Evolutionary conservation across 345 rosid species (phyloP), one percentile per base, ranked within the genome.

Genomic region (Heritiera littoralis): DNA sequence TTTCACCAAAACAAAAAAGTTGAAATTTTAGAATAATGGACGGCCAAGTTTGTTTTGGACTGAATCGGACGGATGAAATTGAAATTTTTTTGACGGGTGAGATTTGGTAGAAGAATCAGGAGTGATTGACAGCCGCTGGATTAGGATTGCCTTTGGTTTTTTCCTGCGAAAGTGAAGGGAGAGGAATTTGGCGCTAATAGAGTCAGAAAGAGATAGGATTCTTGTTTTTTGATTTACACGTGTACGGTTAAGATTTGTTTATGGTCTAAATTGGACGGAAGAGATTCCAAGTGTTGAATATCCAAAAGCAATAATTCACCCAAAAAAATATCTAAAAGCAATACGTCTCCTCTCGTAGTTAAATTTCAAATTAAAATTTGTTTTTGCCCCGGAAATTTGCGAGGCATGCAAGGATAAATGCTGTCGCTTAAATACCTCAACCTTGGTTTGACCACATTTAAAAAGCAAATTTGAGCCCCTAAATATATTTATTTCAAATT

Each of bases 111-210:
- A 38, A 17, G 18, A 73, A 30, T 73, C 35, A 0, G 18, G 64
- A 56, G 28, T 18, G 48, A 54, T 10, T 55, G 18, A 6, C 2
- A 73, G 11, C 76, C 76, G 76, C 12, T 55, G 64, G 76, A 73
- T 73, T 55, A 54, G 18, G 76, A 55, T 18, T 35, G 13, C 9
- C 38, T 73, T 55, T 55, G 65, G 64, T 54, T 54, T 73, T 40
- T 38, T 73, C 0, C 64, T 18, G 49, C 64, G 32, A 55, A 73
- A 55, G 18, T 73, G 9, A 54, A 54, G 58, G 76, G 32, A 38
- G 76, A 55, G 49, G 51, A 73, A 73, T 73, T 73, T 73, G 76
- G 76, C 76, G 58, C 58, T 54, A 54, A 73, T 38, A 6, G 63
- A 73, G 76, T 73, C 58, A 1, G 58, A 54, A 55, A 55, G 64